Conservation (phyloP, 2,329 filamentous ascomycete genomes). For the Amauroascus niger region DNA sequence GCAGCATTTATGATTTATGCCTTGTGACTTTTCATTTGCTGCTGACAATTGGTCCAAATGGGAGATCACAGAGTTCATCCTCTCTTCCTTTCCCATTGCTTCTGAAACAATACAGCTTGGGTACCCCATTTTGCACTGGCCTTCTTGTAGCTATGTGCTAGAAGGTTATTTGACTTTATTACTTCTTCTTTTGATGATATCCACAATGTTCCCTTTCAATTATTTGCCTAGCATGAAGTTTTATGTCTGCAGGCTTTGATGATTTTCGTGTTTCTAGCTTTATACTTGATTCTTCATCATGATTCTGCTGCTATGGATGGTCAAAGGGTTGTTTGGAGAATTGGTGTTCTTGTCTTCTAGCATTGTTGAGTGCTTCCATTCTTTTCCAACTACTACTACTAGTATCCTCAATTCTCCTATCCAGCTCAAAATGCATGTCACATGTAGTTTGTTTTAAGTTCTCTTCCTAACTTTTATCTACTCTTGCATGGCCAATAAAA, state of each 20-base stretch:
- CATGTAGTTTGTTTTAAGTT: neutral
- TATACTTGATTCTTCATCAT: neutral
- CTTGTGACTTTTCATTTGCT: neutral
- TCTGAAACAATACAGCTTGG: neutral
- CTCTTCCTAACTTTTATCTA: neutral
- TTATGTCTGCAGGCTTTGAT: neutral
- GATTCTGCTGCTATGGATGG: neutral
- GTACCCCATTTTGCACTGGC: neutral
- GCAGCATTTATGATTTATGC: neutral
- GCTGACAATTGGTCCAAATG: neutral
- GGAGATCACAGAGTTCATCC: neutral
- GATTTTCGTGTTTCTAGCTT: neutral
- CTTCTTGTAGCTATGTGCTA: neutral
- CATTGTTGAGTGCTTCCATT: neutral
- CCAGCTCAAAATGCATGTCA: neutral
- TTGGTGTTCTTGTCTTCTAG: neutral
- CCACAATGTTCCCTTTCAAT: conserved; percentile 1
- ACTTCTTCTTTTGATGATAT: conserved; percentile 4
- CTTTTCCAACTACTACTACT: neutral
- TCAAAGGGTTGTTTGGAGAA: neutral
- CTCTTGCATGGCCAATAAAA: neutral
- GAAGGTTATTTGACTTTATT: neutral
- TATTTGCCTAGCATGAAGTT: neutral
- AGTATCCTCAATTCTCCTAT: neutral
- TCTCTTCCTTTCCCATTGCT: neutral